Evolutionary conservation across 768 basidiomycete genomes (phyloP).

Genomic region (Amanita jacksonii): DNA sequence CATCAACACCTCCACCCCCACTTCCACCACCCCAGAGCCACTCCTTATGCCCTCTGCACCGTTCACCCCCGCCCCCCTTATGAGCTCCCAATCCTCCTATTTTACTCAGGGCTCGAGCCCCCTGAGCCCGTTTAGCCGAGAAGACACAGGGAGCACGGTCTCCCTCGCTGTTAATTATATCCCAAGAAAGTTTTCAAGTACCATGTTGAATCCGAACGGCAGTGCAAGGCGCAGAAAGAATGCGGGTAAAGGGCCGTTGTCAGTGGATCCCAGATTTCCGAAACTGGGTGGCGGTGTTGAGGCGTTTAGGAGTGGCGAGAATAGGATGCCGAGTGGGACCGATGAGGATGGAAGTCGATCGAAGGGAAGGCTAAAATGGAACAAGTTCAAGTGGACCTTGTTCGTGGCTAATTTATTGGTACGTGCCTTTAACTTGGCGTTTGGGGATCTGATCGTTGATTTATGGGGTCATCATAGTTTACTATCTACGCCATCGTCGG

Average conservation of each 20-base stretch:
- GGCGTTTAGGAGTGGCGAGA: slow-evolving; percentile 45
- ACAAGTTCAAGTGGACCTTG: slow-evolving; percentile 71
- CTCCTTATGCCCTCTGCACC: background rate
- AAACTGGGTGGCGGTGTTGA: slow-evolving; percentile 65
- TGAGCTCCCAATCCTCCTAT: background rate
- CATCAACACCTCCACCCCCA: background rate
- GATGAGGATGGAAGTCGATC: slow-evolving; percentile 31
- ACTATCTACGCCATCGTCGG: slow-evolving; percentile 50
- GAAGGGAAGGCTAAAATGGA: slow-evolving; percentile 51
- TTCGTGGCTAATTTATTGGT: slow-evolving; percentile 50
- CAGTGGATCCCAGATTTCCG: slow-evolving; percentile 27
- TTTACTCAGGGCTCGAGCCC: background rate
- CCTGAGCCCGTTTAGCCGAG: slow-evolving; percentile 17
- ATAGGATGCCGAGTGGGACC: slow-evolving; percentile 35
- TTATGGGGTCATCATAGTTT: slow-evolving; percentile 24
- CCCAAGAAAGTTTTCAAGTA: slow-evolving; percentile 60
- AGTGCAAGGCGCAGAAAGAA: slow-evolving; percentile 25
- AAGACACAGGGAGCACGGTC: slow-evolving; percentile 37
- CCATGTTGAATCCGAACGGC: slow-evolving; percentile 30
- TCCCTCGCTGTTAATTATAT: slow-evolving; percentile 66
- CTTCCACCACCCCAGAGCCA: background rate
- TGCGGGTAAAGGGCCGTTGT: slow-evolving; percentile 16
- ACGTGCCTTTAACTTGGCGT: too few relatives aligned
- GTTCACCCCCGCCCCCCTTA: background rate
- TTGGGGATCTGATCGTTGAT: too few relatives aligned